Percentiles rank a stretch among this genome's conserved stretches.
Evolutionary conservation across 2,329 filamentous ascomycete species (phyloP).

Genomic region (Microcyclosporella mali): DNA sequence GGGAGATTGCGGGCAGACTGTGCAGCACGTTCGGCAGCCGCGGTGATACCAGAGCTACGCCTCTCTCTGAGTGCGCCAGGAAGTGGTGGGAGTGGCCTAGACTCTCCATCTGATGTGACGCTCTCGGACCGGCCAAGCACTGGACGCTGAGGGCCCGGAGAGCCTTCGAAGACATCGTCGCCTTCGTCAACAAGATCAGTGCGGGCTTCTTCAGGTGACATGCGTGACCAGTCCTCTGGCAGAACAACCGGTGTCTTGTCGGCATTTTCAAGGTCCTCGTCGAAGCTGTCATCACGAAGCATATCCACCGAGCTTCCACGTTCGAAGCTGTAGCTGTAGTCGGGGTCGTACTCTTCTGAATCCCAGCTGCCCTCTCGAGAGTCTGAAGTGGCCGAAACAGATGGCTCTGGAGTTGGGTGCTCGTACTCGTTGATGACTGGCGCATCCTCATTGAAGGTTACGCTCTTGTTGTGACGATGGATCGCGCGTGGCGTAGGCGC

Average conservation of each 20-base stretch:
- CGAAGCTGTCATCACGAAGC: slow-evolving; percentile 67
- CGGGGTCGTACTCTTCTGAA: slow-evolving; percentile 65
- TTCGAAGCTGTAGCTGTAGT: slow-evolving; percentile 57
- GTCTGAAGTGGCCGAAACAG: slow-evolving; percentile 71
- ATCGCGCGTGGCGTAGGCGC: slow-evolving; percentile 60
- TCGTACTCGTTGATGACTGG: slow-evolving; percentile 97
- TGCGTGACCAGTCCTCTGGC: slow-evolving; percentile 87
- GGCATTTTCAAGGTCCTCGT: slow-evolving; percentile 88
- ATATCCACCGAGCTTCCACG: slow-evolving; percentile 53
- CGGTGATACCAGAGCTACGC: slow-evolving; percentile 54
- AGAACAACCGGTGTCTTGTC: slow-evolving; percentile 98
- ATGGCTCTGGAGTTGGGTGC: slow-evolving; percentile 94
- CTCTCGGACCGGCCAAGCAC: slow-evolving; percentile 64
- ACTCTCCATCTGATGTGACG: slow-evolving; percentile 69
- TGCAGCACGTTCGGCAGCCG: slow-evolving; percentile 66
- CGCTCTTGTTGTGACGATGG: slow-evolving; percentile 87
- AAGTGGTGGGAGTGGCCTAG: slow-evolving; percentile 79
- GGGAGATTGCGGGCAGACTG: slow-evolving; percentile 64
- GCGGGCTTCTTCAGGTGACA: slow-evolving; percentile 60
- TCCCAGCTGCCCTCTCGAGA: slow-evolving; percentile 93
- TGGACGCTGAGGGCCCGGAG: slow-evolving; percentile 47
- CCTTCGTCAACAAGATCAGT: slow-evolving; percentile 48
- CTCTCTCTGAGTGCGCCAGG: slow-evolving; percentile 56
- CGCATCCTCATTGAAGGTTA: slow-evolving; percentile 90
- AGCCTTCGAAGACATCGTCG: slow-evolving; percentile 61